Evolutionary conservation across 2,329 filamentous ascomycete species (phyloP).

Genomic region (Scedosporium minutisporum): DNA sequence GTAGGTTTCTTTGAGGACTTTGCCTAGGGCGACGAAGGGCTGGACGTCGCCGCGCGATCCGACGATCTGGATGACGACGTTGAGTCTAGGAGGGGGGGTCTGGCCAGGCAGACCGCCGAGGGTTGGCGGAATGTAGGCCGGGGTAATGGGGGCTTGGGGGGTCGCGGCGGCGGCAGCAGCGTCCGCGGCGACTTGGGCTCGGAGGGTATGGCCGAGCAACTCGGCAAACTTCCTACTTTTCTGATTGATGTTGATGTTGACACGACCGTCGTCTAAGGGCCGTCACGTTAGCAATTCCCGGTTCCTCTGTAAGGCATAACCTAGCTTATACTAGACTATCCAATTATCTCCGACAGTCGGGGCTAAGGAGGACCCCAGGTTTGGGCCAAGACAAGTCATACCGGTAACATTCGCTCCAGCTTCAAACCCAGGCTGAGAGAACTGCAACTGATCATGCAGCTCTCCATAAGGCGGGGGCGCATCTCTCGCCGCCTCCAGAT

Average conservation of each 20-base stretch:
- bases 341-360: neutral
- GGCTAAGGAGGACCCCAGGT: neutral
- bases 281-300: no score
- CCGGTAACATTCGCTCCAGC: conserved; percentile 51
- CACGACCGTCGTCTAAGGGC: conserved; percentile 56
- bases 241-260: conserved; percentile 73
- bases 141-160: conserved; percentile 23
- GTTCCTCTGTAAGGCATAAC: neutral
- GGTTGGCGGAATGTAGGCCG: conserved; percentile 63
- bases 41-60: conserved; percentile 68
- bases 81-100: conserved; percentile 47
- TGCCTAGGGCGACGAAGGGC: conserved; percentile 62
- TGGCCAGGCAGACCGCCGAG: conserved; percentile 55
- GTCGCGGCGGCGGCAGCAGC: conserved; percentile 9
- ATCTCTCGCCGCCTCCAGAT: conserved; percentile 29
- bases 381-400: conserved; percentile 15
- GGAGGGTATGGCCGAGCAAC: conserved; percentile 55
- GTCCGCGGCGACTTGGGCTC: conserved; percentile 41
- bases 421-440: conserved; percentile 53
- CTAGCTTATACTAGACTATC: neutral
- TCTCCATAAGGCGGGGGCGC: conserved; percentile 52
- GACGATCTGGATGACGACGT: conserved; percentile 67
- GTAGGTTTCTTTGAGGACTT: conserved; percentile 52
- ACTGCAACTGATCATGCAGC: conserved; percentile 43
- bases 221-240: conserved; percentile 56